Percentiles rank a stretch among this genome's conserved stretches.
phyloP scores from a whole-genome alignment of 371 early-diverging fungal genomes.

The Apophysomyces trapeziformis region DNA sequence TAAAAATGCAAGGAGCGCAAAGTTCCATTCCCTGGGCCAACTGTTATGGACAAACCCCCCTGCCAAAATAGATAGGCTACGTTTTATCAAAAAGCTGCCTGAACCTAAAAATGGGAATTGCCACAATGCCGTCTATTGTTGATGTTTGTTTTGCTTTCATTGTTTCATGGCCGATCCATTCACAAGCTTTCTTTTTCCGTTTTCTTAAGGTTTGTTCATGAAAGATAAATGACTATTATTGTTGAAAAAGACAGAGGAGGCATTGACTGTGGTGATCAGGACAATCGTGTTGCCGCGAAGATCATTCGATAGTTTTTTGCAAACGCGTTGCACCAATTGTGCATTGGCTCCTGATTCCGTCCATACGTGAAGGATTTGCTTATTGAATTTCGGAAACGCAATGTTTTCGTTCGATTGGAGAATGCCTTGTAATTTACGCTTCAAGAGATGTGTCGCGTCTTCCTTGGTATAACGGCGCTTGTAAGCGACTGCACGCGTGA shows the following conservation, averaged over 20 bases:
- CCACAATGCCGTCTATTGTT: no score
- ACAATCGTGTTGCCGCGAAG: constrained; percentile 28
- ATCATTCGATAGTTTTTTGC: constrained; percentile 13
- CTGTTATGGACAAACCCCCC: no score
- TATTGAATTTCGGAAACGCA: constrained; percentile 40
- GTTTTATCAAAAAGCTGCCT: no score
- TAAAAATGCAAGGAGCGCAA: no score
- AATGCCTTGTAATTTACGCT: constrained; percentile 52
- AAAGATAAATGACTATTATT: not conserved
- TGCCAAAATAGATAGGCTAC: no score
- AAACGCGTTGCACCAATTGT: constrained; percentile 20
- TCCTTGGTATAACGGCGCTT: constrained; percentile 38
- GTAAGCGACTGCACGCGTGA: constrained; percentile 59
- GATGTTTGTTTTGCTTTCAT: no score
- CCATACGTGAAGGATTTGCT: constrained; percentile 65
- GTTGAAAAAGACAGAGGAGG: constrained; percentile 5
- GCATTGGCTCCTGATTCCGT: constrained; percentile 49
- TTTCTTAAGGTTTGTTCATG: not conserved
- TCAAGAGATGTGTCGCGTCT: constrained; percentile 48
- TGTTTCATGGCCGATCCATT: no score
- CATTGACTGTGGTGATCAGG: constrained; percentile 33
- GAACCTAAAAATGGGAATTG: no score
- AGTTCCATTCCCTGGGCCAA: no score
- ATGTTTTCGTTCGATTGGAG: constrained; percentile 42
- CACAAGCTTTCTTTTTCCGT: not conserved